Base-by-base conservation (phyloP, 768 basidiomycete genomes). In the Strobilomyces confusus region DNA sequence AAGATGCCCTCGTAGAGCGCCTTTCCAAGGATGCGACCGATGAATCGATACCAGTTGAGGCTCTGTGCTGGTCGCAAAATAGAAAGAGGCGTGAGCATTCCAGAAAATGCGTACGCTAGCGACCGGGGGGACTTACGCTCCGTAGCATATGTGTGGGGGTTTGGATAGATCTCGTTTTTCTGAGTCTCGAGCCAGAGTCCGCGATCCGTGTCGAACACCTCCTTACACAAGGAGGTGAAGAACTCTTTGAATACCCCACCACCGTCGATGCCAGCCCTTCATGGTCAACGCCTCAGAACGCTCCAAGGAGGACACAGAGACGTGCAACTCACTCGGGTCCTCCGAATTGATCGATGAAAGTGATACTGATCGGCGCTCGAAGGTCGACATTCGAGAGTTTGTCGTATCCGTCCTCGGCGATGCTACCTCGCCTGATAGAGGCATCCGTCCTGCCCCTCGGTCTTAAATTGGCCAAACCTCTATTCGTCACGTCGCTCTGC, bases 221-320 rank as follows among this genome's bases (percentile, higher is more conserved):
- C 95, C 63, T 89, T 93, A 52, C 86, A 87, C 17, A 99, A 69
- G 14, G 88, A 91, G 2, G 94, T 99, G 63, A 98, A 81, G 61
- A 98, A 97, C 69, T 98, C 97, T 68, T 98, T 99, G 77, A 97
- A 98, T 5, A 98, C 86, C 0, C 97, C 97, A 3, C 97, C 95
- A 2, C 95, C 95, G 58, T 98, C 95, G 30, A 98, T 95, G 0
- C 95, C 95, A 17, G 87, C 84, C 68, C 89, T 90, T 41, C 3
- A 42, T 43, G 13, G 19, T 2, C 29, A 30, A 4, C 5, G 12
- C 9, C 40, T 67, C 14, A 65, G 47, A 25, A 38, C 19, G 9
- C n/a, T n/a, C 64, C n/a, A n/a, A n/a, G n/a, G n/a, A n/a, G 43
- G 29, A 41, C 17, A 5, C 12, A 43, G 7, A 44, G 25, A 44